phyloP scores from a whole-genome alignment of 306 rosid species.

The Acacia crassicarpa region DNA sequence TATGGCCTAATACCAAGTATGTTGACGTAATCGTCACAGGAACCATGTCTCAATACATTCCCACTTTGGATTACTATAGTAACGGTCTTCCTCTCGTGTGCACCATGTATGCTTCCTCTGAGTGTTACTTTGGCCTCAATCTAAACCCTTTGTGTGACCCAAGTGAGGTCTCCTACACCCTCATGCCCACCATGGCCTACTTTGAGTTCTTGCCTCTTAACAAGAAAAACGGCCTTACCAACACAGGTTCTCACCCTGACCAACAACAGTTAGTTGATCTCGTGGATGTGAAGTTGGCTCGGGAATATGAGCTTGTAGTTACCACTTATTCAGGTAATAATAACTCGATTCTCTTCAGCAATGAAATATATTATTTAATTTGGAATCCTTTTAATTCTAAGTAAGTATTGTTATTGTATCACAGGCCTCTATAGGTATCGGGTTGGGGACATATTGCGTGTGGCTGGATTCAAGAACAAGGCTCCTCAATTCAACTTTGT shows the following conservation, averaged over 20 bases:
- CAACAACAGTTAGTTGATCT: constrained; percentile 40
- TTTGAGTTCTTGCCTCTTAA: constrained; percentile 51
- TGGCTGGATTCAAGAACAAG: constrained; percentile 51
- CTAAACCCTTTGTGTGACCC: constrained; percentile 52
- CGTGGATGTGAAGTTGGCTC: constrained; percentile 46
- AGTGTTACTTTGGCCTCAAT: constrained; percentile 59
- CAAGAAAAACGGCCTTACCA: constrained; percentile 12
- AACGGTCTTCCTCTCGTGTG: constrained; percentile 54
- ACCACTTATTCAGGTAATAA: constrained; percentile 52
- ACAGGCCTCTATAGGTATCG: constrained; percentile 57
- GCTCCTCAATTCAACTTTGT: constrained; percentile 55
- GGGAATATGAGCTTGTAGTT: constrained; percentile 51
- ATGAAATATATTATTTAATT: too few relatives aligned
- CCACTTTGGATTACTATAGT: constrained; percentile 45
- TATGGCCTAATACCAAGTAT: constrained; percentile 61
- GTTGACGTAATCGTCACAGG: constrained; percentile 60
- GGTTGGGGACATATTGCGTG: constrained; percentile 50
- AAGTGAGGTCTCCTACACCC: constrained; percentile 47
- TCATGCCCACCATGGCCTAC: constrained; percentile 54
- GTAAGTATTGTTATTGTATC: background rate
- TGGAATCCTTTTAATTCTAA: background rate
- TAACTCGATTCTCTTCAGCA: background rate
- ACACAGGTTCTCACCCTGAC: constrained; percentile 21
- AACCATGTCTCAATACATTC: constrained; percentile 58
- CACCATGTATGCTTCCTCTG: constrained; percentile 59